Percentiles rank a stretch among this genome's conserved stretches.
phyloP scores from a whole-genome alignment of 139 green algal species.

The Picochlorum costavermella region DNA sequence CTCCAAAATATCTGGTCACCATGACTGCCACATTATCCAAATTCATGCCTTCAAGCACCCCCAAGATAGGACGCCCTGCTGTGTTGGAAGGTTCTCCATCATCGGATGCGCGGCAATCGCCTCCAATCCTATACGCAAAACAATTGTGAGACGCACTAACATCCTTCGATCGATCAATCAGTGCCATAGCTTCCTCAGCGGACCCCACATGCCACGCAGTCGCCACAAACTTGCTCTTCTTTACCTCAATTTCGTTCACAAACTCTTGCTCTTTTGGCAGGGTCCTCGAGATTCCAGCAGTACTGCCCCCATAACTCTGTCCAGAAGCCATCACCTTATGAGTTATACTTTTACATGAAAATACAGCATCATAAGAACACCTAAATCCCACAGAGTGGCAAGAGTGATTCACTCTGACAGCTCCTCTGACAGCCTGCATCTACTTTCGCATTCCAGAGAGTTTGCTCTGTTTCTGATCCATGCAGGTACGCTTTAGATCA shows the following conservation, averaged over 20 bases:
- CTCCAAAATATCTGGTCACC: constrained; percentile 75
- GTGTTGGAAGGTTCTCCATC: constrained; percentile 82
- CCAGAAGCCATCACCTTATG: too few relatives aligned
- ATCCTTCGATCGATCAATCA: constrained; percentile 38
- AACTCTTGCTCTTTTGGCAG: neutral
- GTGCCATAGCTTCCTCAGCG: constrained; percentile 36
- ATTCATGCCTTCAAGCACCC: constrained; percentile 63
- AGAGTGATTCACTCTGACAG: too few relatives aligned
- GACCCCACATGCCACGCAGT: constrained; percentile 51
- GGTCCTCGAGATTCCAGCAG: neutral
- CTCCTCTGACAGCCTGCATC: too few relatives aligned
- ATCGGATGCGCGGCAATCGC: constrained; percentile 51
- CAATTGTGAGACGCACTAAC: constrained; percentile 70
- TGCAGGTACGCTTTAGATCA: too few relatives aligned
- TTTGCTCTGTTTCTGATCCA: too few relatives aligned
- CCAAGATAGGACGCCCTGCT: constrained; percentile 72
- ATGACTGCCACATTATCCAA: constrained; percentile 63
- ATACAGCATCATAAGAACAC: too few relatives aligned
- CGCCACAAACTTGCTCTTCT: constrained; percentile 64
- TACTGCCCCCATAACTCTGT: neutral
- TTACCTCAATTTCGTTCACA: constrained; percentile 32
- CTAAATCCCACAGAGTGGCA: too few relatives aligned
- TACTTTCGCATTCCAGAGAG: too few relatives aligned
- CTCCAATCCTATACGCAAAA: constrained; percentile 45
- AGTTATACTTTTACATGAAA: too few relatives aligned